Percentiles rank a stretch among this genome's conserved stretches.
Conservation (phyloP, 2,329 filamentous ascomycete species). For the Trichoderma oligosporum region DNA sequence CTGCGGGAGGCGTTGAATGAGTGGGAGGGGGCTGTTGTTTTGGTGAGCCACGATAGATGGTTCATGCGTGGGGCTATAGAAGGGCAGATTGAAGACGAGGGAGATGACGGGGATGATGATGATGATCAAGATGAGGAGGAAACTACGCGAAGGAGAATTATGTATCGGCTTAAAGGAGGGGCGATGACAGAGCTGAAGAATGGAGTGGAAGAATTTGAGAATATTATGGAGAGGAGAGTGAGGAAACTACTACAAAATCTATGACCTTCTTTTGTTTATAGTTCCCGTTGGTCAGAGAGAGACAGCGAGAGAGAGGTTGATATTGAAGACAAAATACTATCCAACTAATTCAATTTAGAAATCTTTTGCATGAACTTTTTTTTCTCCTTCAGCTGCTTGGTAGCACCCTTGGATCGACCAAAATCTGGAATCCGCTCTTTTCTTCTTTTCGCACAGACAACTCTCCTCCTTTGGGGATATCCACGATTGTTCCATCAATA, state of each 20-base stretch:
- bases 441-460: slow-evolving; percentile 59
- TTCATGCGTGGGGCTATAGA: slow-evolving; percentile 68
- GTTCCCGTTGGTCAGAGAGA: no score
- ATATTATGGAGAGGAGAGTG: slow-evolving; percentile 57
- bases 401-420: slow-evolving; percentile 38
- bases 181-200: slow-evolving; percentile 52
- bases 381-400: background rate
- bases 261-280: no score
- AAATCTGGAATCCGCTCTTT: slow-evolving; percentile 40
- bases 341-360: background rate
- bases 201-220: slow-evolving; percentile 64
- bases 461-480: slow-evolving; percentile 65
- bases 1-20: slow-evolving; percentile 61
- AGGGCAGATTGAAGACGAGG: slow-evolving; percentile 36
- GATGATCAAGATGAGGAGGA: slow-evolving; percentile 46
- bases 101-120: slow-evolving; percentile 33
- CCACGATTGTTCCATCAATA: slow-evolving; percentile 85
- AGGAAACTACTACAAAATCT: slow-evolving; percentile 36
- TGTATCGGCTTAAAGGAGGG: slow-evolving; percentile 59
- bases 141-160: slow-evolving; percentile 46
- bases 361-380: background rate
- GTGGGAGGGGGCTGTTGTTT: slow-evolving; percentile 70
- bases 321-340: background rate
- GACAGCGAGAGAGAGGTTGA: background rate
- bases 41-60: slow-evolving; percentile 81